Conservation (phyloP, 2,329 filamentous ascomycete species). For the Neonectria neomacrospora region DNA sequence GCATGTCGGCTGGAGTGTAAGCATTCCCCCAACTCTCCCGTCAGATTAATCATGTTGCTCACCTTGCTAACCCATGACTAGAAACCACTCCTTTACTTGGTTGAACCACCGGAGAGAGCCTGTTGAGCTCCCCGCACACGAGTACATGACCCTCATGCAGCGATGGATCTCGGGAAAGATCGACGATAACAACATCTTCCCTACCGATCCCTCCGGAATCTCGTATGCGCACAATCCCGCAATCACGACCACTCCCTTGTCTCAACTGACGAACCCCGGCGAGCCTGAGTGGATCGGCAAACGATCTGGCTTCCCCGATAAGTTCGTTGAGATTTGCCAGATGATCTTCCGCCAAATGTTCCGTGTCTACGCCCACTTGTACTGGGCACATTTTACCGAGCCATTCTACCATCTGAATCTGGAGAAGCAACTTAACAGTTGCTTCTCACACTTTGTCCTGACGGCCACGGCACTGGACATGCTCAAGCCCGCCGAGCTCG, state of each 20-base stretch:
- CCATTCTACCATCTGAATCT: constrained; percentile 86
- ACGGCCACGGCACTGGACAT: constrained; percentile 85
- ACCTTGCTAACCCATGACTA: constrained; percentile 44
- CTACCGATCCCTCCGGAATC: constrained; percentile 80
- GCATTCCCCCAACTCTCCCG: constrained; percentile 51
- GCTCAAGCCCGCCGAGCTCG: constrained; percentile 87
- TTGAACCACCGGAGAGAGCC: constrained; percentile 88
- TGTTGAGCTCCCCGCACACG: constrained; percentile 89
- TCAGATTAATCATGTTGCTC: not conserved
- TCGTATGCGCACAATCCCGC: constrained; percentile 73
- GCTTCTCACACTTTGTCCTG: constrained; percentile 86
- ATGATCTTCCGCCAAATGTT: constrained; percentile 98
- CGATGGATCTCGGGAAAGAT: constrained; percentile 98
- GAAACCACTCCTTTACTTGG: constrained; percentile 97
- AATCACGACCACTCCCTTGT: constrained; percentile 68
- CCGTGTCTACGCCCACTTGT: constrained; percentile 96
- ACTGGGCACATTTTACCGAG: constrained; percentile 93
- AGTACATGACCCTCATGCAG: constrained; percentile 96
- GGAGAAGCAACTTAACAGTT: constrained; percentile 85
- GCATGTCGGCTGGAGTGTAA: constrained; percentile 94
- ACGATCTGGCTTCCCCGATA: constrained; percentile 89
- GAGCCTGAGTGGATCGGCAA: constrained; percentile 87
- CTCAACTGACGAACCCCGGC: constrained; percentile 69
- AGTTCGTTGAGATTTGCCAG: constrained; percentile 91
- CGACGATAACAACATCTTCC: constrained; percentile 89